Base-by-base conservation (phyloP, 2,329 filamentous ascomycete species). In the Magnaporthiopsis rhizophila region DNA sequence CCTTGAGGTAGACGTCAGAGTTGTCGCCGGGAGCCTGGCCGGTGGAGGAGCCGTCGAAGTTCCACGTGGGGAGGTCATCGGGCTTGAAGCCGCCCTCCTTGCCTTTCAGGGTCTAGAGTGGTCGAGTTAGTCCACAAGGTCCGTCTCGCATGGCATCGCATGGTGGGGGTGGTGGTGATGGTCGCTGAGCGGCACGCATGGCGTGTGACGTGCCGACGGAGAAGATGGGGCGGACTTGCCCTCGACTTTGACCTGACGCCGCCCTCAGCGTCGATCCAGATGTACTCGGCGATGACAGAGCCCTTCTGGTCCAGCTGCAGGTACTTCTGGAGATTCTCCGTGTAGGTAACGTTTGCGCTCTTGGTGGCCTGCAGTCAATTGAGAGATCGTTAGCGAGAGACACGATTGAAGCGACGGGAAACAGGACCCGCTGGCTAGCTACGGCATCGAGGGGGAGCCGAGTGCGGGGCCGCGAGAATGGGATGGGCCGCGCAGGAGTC, bases 201-300 rank as follows among this genome's bases (percentile, higher is more conserved):
- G 45, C 3, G 26, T 26, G 26, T 53, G 45, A 53, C 45, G 45
- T 53, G 45, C n/a, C 21, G 45, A 21, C 45, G 21, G 30, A 30
- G 26, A 24, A n/a, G 30, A 61, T 18, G 34, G 13, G 32, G 28
- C 3, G 28, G 45, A 45, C 91, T 84, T 84, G 97, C 94, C 86
- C 92, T 96, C 75, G 90, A 94, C 84, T 98, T 99, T 77, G 92
- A 97, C 74, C 95, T 92, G 72, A 91, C 85, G 74, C 89, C 89
- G 76, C 93, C 92, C 69, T 81, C 79, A 69, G 90, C 83, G 75
- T 97, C 93, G 77, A 97, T 90, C 94, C 94, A 97, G 68, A 71
- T 66, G 68, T 71, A 71, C 70, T 80, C 94, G 75, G 92, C 94
- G 79, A 97, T 95, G 75, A 96, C 83, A 72, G 81, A 82, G 77